Base-by-base conservation (phyloP, 164 flowering plant genomes). In the Nelumbo lutea region DNA sequence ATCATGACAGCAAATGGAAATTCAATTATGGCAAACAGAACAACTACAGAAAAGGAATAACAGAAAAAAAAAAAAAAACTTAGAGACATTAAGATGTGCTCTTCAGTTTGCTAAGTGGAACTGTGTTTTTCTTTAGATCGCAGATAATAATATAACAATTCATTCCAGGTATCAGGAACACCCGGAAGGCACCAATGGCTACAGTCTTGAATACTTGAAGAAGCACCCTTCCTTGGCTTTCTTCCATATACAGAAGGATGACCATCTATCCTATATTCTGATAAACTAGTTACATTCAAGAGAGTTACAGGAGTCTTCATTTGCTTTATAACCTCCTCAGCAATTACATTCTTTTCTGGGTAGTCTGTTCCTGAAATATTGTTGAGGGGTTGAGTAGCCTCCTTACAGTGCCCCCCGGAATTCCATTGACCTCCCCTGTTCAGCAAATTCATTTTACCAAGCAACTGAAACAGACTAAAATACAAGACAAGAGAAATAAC, bases 171-270 rank as follows among this genome's bases (percentile, higher is more conserved):
- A 82, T 96, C 99, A 3, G 98, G 99, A 72, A 96, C 90, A 1
- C 98, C 99, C 9, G 99, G 99, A 72, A 96, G 95, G 71, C 99
- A 96, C 98, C 98, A 96, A 73, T 95, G 98, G 77, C 97, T 93
- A 79, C 99, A 95, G 78, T 95, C 99, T 79, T 93, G 86, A 68
- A 68, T 74, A 6, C 72, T 68, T 7, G 85, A 73, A 57, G 83
- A 64, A 8, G 43, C n/a, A 5, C 62, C 73, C 59, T 76, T 80
- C 52, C 71, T 77, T 27, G 81, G 72, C 71, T 65, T 82, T 76
- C 77, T 78, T 62, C 98, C 97, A 70, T 86, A 95, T 38, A 79
- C 69, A 2, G 98, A 95, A 47, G 99, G 99, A 72, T 95, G 99
- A n/a, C 87, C 97, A 81, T 95, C 99, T 69, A 85, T 81, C 70